A percentile compares a stretch with the other conserved stretches of the same genome.
Conservation (phyloP, 805 yeast genomes). For the Metschnikowia similis region DNA sequence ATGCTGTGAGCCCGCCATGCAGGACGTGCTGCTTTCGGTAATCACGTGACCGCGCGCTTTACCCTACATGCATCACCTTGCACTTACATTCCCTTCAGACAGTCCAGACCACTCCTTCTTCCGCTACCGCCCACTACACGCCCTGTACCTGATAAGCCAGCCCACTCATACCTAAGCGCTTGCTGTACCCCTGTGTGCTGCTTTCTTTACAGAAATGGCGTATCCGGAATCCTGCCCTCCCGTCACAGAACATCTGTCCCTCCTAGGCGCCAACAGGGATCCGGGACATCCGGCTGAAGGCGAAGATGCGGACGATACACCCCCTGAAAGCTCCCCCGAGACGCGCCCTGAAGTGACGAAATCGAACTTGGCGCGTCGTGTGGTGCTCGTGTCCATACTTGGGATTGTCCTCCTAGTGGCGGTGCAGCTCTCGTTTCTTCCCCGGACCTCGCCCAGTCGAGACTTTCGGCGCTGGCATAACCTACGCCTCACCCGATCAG, state of each 20-base stretch:
- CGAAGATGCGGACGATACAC: neutral
- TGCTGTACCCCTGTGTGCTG: no score
- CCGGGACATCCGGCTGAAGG: neutral
- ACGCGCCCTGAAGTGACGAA: neutral
- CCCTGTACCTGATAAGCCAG: neutral
- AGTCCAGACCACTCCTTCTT: no score
- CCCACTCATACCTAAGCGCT: neutral
- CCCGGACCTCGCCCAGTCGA: constrained; percentile 76
- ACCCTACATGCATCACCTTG: no score
- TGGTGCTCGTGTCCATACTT: constrained; percentile 43
- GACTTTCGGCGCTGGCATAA: constrained; percentile 77
- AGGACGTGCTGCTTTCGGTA: no score
- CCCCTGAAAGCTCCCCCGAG: no score
- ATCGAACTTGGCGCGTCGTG: constrained; percentile 18
- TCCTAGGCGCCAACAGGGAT: neutral
- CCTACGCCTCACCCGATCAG: constrained; percentile 59
- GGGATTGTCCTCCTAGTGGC: constrained; percentile 51
- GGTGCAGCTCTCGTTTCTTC: constrained; percentile 69
- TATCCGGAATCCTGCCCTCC: neutral
- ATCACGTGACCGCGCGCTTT: no score
- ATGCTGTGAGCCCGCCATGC: no score
- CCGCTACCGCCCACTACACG: neutral
- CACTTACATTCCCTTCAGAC: no score
- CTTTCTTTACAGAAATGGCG: neutral
- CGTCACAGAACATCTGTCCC: neutral